Conservation (phyloP, 1,284 basidiomycete species). For the Austroboletus olivaceoglutinosus region DNA sequence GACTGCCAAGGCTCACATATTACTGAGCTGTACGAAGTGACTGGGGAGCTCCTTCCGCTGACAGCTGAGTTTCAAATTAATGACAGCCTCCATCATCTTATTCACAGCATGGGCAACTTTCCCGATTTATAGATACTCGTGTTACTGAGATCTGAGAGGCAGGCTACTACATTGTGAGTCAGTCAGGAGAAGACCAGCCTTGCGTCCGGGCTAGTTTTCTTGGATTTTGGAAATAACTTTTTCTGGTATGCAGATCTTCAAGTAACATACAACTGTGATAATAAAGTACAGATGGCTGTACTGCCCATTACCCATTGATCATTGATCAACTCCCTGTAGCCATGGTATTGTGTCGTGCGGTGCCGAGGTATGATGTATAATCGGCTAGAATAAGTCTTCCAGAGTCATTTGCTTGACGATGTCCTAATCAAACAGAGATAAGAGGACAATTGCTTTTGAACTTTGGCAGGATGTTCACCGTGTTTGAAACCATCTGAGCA, state of each 20-base stretch:
- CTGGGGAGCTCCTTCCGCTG: too few species aligned
- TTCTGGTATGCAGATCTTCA: conserved; percentile 4
- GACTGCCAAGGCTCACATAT: too few species aligned
- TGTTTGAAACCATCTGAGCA: conserved; percentile 94
- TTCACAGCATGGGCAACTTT: too few species aligned
- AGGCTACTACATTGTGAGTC: too few species aligned
- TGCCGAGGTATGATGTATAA: conserved; percentile 18
- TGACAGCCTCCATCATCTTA: too few species aligned
- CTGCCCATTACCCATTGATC: conserved; percentile 7
- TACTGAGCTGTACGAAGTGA: too few species aligned
- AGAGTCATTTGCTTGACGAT: conserved; percentile 99
- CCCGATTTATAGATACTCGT: too few species aligned
- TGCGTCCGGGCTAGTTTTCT: background rate
- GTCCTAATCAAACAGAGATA: conserved; percentile 48
- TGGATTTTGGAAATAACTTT: background rate
- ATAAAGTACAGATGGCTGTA: conserved; percentile 22
- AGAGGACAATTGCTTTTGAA: background rate
- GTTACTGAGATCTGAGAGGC: too few species aligned
- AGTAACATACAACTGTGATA: conserved; percentile 21
- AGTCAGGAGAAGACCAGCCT: too few species aligned
- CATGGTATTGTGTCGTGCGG: conserved; percentile 21
- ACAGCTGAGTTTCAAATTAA: too few species aligned
- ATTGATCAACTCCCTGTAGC: conserved; percentile 6
- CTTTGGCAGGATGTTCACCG: conserved; percentile 41
- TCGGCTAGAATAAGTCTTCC: conserved; percentile 46